Percentiles rank a stretch among this genome's conserved stretches.
Evolutionary conservation across 768 basidiomycete species (phyloP).

Genomic region (Flagelloscypha sp.): DNA sequence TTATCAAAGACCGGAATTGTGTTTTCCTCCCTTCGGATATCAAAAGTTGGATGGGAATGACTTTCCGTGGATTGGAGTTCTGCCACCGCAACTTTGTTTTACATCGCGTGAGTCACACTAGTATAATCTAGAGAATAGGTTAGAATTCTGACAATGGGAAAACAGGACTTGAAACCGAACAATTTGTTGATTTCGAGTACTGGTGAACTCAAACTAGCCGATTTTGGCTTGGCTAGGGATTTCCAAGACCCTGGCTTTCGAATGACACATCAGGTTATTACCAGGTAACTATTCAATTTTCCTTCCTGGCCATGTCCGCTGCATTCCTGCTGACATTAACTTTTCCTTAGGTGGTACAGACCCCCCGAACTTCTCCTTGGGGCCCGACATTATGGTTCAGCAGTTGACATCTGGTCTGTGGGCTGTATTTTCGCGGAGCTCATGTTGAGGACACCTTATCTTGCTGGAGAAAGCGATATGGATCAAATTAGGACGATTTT

Average conservation of each 20-base stretch:
- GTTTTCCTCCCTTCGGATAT: slow-evolving; percentile 94
- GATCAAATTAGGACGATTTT: slow-evolving; percentile 95
- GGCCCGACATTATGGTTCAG: slow-evolving; percentile 81
- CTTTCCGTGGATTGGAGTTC: slow-evolving; percentile 94
- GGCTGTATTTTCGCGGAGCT: slow-evolving; percentile 98
- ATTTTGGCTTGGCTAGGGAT: slow-evolving; percentile 97
- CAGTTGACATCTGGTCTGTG: slow-evolving; percentile 95
- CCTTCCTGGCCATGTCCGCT: not conserved
- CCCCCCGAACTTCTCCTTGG: slow-evolving; percentile 94
- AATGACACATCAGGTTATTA: slow-evolving; percentile 99
- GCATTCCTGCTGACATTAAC: slow-evolving; percentile 2
- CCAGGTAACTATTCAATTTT: slow-evolving; percentile 53
- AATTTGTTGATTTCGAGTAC: slow-evolving; percentile 89
- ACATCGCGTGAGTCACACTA: slow-evolving; percentile 60
- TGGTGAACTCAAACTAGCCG: slow-evolving; percentile 92
- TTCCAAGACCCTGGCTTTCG: slow-evolving; percentile 91
- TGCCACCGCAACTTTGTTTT: slow-evolving; percentile 92
- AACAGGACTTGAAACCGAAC: slow-evolving; percentile 95
- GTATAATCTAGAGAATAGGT: not conserved
- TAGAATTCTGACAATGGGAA: slow-evolving; percentile 1
- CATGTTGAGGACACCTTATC: slow-evolving; percentile 91
- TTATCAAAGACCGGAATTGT: slow-evolving; percentile 88
- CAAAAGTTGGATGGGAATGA: slow-evolving; percentile 99
- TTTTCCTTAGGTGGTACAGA: slow-evolving; percentile 96
- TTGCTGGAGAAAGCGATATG: slow-evolving; percentile 93